Base-by-base conservation (phyloP, 768 basidiomycete species). In the Tulasnella sp. region DNA sequence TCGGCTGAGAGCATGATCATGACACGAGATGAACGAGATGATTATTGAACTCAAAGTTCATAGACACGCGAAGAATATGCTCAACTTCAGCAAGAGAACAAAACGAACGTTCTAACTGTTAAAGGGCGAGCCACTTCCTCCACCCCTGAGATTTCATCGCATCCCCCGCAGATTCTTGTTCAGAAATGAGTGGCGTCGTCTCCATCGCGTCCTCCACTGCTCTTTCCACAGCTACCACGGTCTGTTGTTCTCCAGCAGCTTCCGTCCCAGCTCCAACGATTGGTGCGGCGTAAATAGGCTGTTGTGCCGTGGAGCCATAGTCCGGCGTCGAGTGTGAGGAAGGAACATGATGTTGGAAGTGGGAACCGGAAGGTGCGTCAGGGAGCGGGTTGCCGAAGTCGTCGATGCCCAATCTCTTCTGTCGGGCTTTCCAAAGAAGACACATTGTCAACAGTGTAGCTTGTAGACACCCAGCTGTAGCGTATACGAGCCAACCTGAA, bases 381-480 rank as follows among this genome's bases (percentile, higher is more conserved):
- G 70, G 72, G 14, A 86, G 77, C 0, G 88, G 85, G 42, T 84
- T 83, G 1, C 95, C 95, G 77, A 97, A 98, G 80, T 98, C 95
- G 78, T 98, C 93, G 66, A 98, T 86, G 17, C 87, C 86, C 19
- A 92, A 84, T 42, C 82, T 81, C 65, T 80, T 83, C 77, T 98
- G 95, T 16, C 95, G 86, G 39, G 86, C 75, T 79, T 90, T 94
- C 91, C 94, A 98, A 8, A 84, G 76, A 12, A 97, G 78, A 77
- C 97, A 99, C 88, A 98, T 91, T 72, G 84, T 78, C 73, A 98
- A 84, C 8, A 98, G 85, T 40, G 82, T 83, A 1, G 87, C 88
- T 79, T 98, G 97, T 84, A 98, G 90, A 19, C 89, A 78, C 5
- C 92, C 95, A 0, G 95, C 85, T 29, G 91, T 87, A 17, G 89